Conservation (phyloP, 306 rosid species). For the Acmispon strigosus region DNA sequence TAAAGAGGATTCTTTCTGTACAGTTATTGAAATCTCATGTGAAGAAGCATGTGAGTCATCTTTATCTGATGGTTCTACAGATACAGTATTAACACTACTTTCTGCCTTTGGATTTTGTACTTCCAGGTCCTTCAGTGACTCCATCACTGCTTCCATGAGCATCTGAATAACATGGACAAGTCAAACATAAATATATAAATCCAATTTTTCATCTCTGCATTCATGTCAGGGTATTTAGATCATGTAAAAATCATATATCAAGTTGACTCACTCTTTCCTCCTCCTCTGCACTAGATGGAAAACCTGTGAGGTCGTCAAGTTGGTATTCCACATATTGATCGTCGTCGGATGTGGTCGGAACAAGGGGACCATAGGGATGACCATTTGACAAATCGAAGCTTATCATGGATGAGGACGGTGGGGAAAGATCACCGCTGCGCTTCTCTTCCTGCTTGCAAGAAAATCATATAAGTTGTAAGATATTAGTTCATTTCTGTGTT, state of each 20-base stretch:
- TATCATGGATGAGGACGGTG: constrained; percentile 81
- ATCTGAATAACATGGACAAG: constrained; percentile 47
- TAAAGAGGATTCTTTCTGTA: constrained; percentile 25
- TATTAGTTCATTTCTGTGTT: not conserved
- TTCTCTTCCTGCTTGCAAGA: constrained; percentile 49
- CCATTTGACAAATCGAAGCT: constrained; percentile 87
- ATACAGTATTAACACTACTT: constrained; percentile 20
- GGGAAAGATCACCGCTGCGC: constrained; percentile 27
- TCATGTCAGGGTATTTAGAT: constrained; percentile 19
- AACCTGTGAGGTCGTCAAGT: constrained; percentile 81
- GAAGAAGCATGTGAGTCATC: constrained; percentile 25
- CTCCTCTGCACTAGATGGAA: constrained; percentile 80
- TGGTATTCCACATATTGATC: constrained; percentile 84
- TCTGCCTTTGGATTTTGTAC: constrained; percentile 37
- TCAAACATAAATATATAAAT: constrained; percentile 8
- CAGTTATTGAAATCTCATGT: constrained; percentile 18
- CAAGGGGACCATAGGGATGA: constrained; percentile 56
- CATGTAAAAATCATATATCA: not conserved
- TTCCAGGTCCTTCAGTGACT: constrained; percentile 73
- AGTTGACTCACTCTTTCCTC: constrained; percentile 81
- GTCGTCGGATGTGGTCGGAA: constrained; percentile 60
- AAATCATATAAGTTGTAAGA: constrained; percentile 24
- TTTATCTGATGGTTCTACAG: constrained; percentile 33
- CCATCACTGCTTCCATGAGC: constrained; percentile 87
- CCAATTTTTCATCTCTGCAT: not conserved